Evolutionary conservation across 345 rosid species (phyloP), one percentile per base, ranked within the genome.

Genomic region (Pelargonium nanum): DNA sequence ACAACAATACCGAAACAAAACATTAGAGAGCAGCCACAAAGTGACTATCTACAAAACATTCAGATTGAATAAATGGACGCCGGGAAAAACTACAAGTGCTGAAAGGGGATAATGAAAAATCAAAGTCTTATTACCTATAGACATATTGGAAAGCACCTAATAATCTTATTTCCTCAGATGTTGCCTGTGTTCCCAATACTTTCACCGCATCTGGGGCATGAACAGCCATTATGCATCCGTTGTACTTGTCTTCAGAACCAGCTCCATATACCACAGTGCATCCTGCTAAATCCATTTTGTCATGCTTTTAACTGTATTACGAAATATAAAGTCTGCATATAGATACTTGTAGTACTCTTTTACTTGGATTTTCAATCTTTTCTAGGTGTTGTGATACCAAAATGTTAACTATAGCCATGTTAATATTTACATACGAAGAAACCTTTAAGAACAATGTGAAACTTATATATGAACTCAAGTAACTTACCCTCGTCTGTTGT

Each of bases 101-200:
- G n/a, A n/a, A n/a, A n/a, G n/a, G n/a, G n/a, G n/a, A n/a, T n/a
- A n/a, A n/a, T n/a, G n/a, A n/a, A n/a, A n/a, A n/a, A n/a, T n/a
- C n/a, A n/a, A n/a, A n/a, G 48, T 40, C 16, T 10, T 3, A 40
- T 40, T 67, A 92, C 98, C 96, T 85, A 65, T 87, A 78, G 54
- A 82, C 84, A 23, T 92, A 92, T 66, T 75, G 93, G 67, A 89
- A 89, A 70, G 93, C 96, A 26, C 96, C 98, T 50, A 92, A 87
- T 25, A 92, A 62, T 70, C 91, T 82, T 40, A 19, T 53, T 77
- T 89, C 98, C 30, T 92, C 88, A 44, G 63, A 89, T 16, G 93
- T 87, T 26, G 83, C 91, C 73, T 80, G 71, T 16, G 71, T 65
- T 7, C 93, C 91, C 64, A 92, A 75, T 57, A 92, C 51, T 60